Base-by-base conservation (phyloP, 352 stramenopile species). In the Phytophthora fragariaefolia region DNA sequence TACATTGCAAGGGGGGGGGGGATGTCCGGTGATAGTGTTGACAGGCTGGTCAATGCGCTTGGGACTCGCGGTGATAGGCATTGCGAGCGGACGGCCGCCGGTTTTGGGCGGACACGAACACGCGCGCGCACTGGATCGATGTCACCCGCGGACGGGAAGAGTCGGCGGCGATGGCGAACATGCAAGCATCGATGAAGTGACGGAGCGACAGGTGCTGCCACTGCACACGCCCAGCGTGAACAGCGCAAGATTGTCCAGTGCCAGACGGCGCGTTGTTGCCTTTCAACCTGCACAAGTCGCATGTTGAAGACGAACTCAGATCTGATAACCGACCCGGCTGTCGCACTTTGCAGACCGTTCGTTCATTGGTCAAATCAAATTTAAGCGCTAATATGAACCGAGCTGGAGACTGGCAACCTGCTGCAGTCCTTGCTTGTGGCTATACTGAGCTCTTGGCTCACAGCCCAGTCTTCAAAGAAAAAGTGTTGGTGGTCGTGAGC, bases 241-340 rank as follows among this genome's bases (percentile, higher is more conserved):
- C 5, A n/a, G 32, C 10, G 32, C n/a, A 2, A 20, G 34, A 43
- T 4, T n/a, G n/a, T n/a, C 17, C 15, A 45, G 12, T 51, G 23
- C 13, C 6, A 55, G n/a, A 52, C 26, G 30, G 24, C 43, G 63
- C 57, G n/a, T 69, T 53, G 52, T 69, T 53, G 52, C 61, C 45
- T 46, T 69, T 60, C 34, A 42, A 42, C 34, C n/a, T 18, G 34
- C 34, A 42, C 34, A 43, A 43, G 34, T 43, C 34, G 15, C 61
- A 73, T 45, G 63, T 76, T 76, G 69, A 76, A 77, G 65, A 6
- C 26, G 23, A 61, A 26, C 28, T 68, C 61, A 72, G 55, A 74
- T 66, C 59, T 68, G 64, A 71, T 67, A 66, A 73, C 49, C 2
- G 63, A 27, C 53, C 48, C n/a, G 36, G 15, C 45, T 54, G 63